phyloP scores from a whole-genome alignment of 2,329 filamentous ascomycete species.

The Ceratocystis lukuohia region DNA sequence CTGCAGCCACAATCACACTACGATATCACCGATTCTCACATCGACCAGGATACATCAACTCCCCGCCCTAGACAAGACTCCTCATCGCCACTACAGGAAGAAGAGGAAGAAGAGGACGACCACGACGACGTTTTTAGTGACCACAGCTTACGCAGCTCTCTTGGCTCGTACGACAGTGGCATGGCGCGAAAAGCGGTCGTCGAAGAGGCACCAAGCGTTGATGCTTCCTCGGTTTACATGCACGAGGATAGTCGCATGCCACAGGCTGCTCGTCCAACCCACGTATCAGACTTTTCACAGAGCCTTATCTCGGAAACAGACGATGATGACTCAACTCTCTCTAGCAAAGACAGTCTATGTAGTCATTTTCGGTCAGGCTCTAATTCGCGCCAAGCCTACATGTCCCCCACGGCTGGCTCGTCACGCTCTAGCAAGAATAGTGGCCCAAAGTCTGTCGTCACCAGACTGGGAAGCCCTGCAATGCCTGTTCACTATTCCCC shows the following conservation, averaged over 20 bases:
- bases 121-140: conserved; percentile 45
- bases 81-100: conserved; percentile 37
- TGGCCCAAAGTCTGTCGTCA: conserved; percentile 34
- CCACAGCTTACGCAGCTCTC: conserved; percentile 42
- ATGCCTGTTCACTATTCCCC: conserved; percentile 40
- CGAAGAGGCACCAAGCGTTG: conserved; percentile 20
- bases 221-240: conserved; percentile 6
- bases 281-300: conserved; percentile 40
- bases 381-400: conserved; percentile 56
- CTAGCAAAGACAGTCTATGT: conserved; percentile 40
- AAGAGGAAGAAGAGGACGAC: conserved; percentile 27
- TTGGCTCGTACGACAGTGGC: conserved; percentile 36
- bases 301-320: conserved; percentile 39
- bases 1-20: conserved; percentile 12
- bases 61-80: conserved; percentile 12
- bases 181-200: conserved; percentile 24
- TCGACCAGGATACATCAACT: conserved; percentile 4
- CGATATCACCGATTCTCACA: conserved; percentile 11
- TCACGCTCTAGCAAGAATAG: conserved; percentile 40
- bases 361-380: conserved; percentile 57
- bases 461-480: conserved; percentile 42
- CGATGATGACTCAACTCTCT: neutral
- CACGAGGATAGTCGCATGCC: conserved; percentile 21
- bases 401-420: conserved; percentile 52
- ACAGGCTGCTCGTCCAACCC: conserved; percentile 28